A percentile compares a stretch with the other conserved stretches of the same genome.
These are phyloP conservation scores for Myxozyma lipomycoides DNA, from an alignment of 805 yeast genomes.

Conservation along the genomic window DNA sequence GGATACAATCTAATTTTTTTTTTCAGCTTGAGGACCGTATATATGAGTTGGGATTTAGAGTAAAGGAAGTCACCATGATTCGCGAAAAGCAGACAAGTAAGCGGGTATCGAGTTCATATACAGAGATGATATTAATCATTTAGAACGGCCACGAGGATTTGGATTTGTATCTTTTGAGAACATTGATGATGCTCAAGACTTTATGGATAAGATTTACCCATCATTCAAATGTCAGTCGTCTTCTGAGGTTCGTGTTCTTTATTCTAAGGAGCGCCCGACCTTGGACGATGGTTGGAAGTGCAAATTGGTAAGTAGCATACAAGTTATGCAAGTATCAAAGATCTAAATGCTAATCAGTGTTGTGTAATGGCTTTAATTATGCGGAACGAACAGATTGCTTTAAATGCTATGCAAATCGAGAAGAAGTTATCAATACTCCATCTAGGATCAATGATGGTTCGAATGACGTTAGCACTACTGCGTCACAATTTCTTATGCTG, in stretches of 20 bases:
- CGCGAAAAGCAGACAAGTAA: constrained; percentile 19
- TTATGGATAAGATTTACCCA: constrained; percentile 11
- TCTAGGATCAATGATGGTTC: constrained; percentile 14
- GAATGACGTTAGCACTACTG: constrained; percentile 9
- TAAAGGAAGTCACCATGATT: constrained; percentile 13
- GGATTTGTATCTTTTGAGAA: constrained; percentile 15
- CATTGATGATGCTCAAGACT: constrained; percentile 6
- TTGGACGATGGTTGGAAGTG: constrained; percentile 17
- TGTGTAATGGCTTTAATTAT: constrained; percentile 16
- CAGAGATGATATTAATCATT: neutral
- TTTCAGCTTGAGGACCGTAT: constrained; percentile 4
- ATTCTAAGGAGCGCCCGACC: constrained; percentile 6
- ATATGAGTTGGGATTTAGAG: constrained; percentile 1
- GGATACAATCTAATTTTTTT: neutral
- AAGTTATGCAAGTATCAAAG: neutral
- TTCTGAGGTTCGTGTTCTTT: neutral
- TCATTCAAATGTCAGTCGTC: neutral
- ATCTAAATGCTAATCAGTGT: neutral
- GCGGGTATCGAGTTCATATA: neutral
- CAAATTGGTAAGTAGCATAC: neutral
- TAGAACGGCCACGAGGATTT: constrained; percentile 13
- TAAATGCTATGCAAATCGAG: constrained; percentile 7
- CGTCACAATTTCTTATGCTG: constrained; percentile 24
- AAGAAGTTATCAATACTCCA: constrained; percentile 1
- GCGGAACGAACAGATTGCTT: constrained; percentile 15